Conservation (phyloP, 495 filamentous ascomycete species). For the Aspergillus sclerotioniger region DNA sequence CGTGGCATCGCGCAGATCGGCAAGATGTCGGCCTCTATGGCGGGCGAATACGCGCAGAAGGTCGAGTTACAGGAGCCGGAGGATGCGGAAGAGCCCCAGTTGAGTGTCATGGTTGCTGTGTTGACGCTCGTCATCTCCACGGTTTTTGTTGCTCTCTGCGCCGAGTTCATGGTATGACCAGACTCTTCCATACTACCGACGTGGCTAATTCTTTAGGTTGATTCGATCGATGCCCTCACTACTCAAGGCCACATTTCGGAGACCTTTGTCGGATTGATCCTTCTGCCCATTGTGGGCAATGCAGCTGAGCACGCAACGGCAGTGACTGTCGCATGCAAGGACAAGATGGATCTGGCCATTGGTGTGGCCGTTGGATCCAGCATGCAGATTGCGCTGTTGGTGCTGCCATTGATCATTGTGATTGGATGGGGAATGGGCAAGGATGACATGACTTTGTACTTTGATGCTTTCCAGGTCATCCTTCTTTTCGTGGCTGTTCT, state of each 20-base stretch:
- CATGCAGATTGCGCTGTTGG: slow-evolving; percentile 82
- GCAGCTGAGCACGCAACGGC: slow-evolving; percentile 86
- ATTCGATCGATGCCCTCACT: slow-evolving; percentile 71
- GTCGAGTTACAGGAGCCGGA: slow-evolving; percentile 46
- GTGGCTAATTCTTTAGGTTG: slow-evolving; percentile 36
- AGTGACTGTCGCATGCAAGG: slow-evolving; percentile 81
- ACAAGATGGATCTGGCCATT: slow-evolving; percentile 88
- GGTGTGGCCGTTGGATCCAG: slow-evolving; percentile 80
- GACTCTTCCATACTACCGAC: not conserved
- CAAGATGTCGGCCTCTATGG: slow-evolving; percentile 45
- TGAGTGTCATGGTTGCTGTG: slow-evolving; percentile 67
- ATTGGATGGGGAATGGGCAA: slow-evolving; percentile 74
- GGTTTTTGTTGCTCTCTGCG: slow-evolving; percentile 79
- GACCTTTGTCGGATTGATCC: slow-evolving; percentile 81
- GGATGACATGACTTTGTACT: slow-evolving; percentile 59
- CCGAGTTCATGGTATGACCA: slow-evolving; percentile 72
- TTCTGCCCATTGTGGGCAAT: slow-evolving; percentile 87
- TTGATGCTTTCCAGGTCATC: slow-evolving; percentile 80
- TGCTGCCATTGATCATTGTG: slow-evolving; percentile 74
- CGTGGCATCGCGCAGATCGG: slow-evolving; percentile 62
- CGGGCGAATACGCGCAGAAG: slow-evolving; percentile 43
- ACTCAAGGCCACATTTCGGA: slow-evolving; percentile 53
- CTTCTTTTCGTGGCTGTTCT: slow-evolving; percentile 76
- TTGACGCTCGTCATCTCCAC: slow-evolving; percentile 70
- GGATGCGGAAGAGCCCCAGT: slow-evolving; percentile 69